A percentile compares a stretch with the other conserved stretches of the same genome.
These are phyloP conservation scores for Hydrangea macrophylla DNA, from an alignment of 148 eudicot species.

Conservation along the genomic window DNA sequence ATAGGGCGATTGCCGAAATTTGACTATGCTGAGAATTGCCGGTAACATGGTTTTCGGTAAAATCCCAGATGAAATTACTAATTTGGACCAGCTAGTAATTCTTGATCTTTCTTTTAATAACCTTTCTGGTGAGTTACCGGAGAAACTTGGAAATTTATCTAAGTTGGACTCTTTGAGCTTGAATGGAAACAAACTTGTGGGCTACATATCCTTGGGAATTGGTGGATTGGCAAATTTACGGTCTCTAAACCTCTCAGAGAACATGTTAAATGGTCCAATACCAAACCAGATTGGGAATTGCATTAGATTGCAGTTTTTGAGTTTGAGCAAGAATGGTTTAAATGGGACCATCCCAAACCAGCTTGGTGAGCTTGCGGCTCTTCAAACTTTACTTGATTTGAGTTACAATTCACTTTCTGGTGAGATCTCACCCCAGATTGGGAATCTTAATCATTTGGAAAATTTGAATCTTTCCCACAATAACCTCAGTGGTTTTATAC, in stretches of 20 bases:
- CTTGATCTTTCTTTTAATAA: slow-evolving; percentile 10
- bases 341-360: slow-evolving; percentile 18
- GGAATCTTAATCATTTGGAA: slow-evolving; percentile 15
- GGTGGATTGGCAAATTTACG: slow-evolving; percentile 5
- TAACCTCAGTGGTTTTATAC: slow-evolving; percentile 25
- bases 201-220: slow-evolving; percentile 8
- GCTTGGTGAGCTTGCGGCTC: slow-evolving; percentile 11
- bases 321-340: slow-evolving; percentile 21
- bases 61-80: not conserved
- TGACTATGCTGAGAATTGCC: not conserved
- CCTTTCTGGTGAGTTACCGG: not conserved
- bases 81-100: not conserved
- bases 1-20: not conserved
- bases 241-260: slow-evolving; percentile 19
- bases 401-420: slow-evolving; percentile 24
- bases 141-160: not conserved
- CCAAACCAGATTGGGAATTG: slow-evolving; percentile 21
- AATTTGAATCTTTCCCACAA: slow-evolving; percentile 32
- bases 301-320: slow-evolving; percentile 13
- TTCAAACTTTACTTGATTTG: slow-evolving; percentile 27
- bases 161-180: slow-evolving; percentile 5
- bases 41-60: slow-evolving; percentile 1
- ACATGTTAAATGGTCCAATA: slow-evolving; percentile 18
- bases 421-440: slow-evolving; percentile 16
- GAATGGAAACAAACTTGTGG: slow-evolving; percentile 22